Conservation (phyloP, 306 rosid species). For the Vigna reflexopilosa region DNA sequence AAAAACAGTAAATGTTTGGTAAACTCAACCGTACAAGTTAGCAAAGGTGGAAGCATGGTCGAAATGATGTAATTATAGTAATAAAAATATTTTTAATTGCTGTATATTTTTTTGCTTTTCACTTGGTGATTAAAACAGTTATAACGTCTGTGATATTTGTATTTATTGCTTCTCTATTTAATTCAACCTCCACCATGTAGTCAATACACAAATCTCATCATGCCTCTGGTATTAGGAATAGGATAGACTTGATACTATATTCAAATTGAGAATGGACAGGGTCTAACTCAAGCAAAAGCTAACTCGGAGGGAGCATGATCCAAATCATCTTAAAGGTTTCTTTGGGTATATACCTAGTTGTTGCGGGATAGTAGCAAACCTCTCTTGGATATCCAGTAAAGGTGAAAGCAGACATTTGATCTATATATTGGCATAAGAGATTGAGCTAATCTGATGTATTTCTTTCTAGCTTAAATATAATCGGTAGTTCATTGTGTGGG, state of each 20-base stretch:
- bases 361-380: constrained; percentile 21
- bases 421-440: neutral
- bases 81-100: neutral
- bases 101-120: neutral
- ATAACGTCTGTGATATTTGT: neutral
- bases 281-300: neutral
- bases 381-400: neutral
- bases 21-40: neutral
- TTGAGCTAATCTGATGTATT: constrained; percentile 20
- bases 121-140: neutral
- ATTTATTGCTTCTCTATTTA: neutral
- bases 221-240: neutral
- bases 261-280: neutral
- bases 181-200: constrained; percentile 1
- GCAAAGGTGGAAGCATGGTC: neutral
- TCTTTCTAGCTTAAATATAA: constrained; percentile 18
- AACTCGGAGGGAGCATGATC: neutral
- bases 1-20: neutral
- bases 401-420: constrained; percentile 11
- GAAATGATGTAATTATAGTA: neutral
- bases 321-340: neutral
- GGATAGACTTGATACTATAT: neutral
- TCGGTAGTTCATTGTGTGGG: neutral
- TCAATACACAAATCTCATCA: neutral
- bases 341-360: neutral